Evolutionary conservation across 768 basidiomycete species (phyloP).

Genomic region (Termitomyces sp.): DNA sequence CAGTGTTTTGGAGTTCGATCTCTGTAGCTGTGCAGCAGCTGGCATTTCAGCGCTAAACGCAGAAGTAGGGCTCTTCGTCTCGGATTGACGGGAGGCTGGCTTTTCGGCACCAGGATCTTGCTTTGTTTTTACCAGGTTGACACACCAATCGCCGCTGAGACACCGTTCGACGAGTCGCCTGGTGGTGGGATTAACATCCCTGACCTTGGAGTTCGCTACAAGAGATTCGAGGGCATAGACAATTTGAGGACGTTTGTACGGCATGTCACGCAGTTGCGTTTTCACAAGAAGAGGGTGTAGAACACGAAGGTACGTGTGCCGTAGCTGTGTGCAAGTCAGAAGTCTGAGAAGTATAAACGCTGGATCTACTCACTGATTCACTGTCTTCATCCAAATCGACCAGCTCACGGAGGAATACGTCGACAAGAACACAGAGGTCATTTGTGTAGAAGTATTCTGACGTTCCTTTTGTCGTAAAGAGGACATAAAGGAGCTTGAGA

Average conservation of each 20-base stretch:
- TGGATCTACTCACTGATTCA: conserved; percentile 67
- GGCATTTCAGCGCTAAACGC: conserved; percentile 22
- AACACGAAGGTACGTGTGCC: conserved; percentile 96
- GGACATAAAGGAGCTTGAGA: conserved; percentile 89
- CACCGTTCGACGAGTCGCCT: conserved; percentile 90
- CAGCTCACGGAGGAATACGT: conserved; percentile 95
- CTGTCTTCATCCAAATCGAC: conserved; percentile 90
- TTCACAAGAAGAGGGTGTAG: conserved; percentile 92
- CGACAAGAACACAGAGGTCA: conserved; percentile 92
- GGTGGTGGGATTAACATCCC: conserved; percentile 84
- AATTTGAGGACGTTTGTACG: conserved; percentile 92
- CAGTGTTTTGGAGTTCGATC: conserved; percentile 39
- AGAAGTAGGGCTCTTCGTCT: conserved; percentile 35
- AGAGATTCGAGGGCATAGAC: conserved; percentile 79
- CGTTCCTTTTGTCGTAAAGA: conserved; percentile 91
- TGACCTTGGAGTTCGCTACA: conserved; percentile 66
- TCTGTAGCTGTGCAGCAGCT: conserved; percentile 30
- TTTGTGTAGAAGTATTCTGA: conserved; percentile 98
- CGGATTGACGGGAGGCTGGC: conserved; percentile 39
- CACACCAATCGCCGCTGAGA: conserved; percentile 83
- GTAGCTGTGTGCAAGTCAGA: conserved; percentile 48
- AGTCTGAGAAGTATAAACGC: background rate
- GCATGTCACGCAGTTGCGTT: conserved; percentile 80
- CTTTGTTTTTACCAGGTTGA: conserved; percentile 50
- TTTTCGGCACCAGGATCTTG: conserved; percentile 5